Evolutionary conservation across 108 stramenopile species (phyloP), one percentile per base, ranked within the genome.

Genomic region (Cyclostephanos invisitatus): DNA sequence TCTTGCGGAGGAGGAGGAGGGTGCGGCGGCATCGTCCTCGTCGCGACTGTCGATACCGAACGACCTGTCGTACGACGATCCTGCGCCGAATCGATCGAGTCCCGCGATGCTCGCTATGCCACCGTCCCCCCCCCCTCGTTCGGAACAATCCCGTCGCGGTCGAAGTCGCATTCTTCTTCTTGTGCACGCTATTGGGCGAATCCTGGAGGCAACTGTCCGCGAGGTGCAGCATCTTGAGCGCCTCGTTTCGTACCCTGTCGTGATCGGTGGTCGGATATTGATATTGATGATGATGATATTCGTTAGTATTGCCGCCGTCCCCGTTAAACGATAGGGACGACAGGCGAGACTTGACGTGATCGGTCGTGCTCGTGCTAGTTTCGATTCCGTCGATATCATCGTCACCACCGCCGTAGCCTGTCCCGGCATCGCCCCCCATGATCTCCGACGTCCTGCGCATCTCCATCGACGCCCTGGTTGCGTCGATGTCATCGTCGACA

Each of bases 221-320:
- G 25, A 81, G 53, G 20, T 69, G 70, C 7, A 81, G 51, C 80
- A 81, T 81, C 42, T 81, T 74, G 48, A 81, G 61, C 1, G 80
- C 80, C 49, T 74, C 68, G 62, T 35, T 65, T 20, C 80, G 68
- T 7, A 81, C 73, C 55, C 29, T 47, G 51, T 81, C 80, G 44
- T 73, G 60, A 18, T 74, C 32, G 32, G 32, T 4, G 32, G 32
- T 32, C 32, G 32, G n/a, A n/a, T n/a, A n/a, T n/a, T n/a, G n/a
- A n/a, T n/a, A n/a, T n/a, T n/a, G n/a, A n/a, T n/a, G n/a, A n/a
- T n/a, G n/a, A n/a, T n/a, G n/a, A n/a, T n/a, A n/a, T n/a, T n/a
- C n/a, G n/a, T n/a, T n/a, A n/a, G n/a, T n/a, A 24, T 29, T 22
- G 0, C 5, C 3, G 5, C 36, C 64, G 18, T 7, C 14, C 37